Conservation (phyloP, 1,284 basidiomycete genomes). For the Boletus calvinii region DNA sequence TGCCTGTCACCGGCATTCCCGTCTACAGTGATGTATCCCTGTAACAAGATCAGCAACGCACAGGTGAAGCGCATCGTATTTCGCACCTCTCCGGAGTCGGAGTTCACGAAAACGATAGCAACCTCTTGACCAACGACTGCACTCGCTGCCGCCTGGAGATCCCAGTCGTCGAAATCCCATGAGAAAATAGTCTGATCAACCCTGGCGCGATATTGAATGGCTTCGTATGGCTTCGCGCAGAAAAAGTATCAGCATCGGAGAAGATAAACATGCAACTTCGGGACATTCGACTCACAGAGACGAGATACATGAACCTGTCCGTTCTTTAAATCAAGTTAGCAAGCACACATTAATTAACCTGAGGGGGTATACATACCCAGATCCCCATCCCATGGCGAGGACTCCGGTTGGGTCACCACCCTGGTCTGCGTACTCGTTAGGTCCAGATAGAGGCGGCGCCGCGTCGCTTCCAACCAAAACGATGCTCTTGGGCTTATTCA, state of each 20-base stretch:
- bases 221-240: constrained; percentile 37
- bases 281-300: constrained; percentile 32
- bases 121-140: constrained; percentile 30
- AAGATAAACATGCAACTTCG: neutral
- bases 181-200: constrained; percentile 36
- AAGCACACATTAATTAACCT: neutral
- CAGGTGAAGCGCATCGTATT: neutral
- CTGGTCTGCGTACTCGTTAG: constrained; percentile 55
- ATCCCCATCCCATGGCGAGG: constrained; percentile 66
- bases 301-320: constrained; percentile 37
- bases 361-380: constrained; percentile 37
- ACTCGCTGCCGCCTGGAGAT: constrained; percentile 30
- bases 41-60: constrained; percentile 13
- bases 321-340: constrained; percentile 29
- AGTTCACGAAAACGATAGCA: constrained; percentile 41
- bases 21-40: constrained; percentile 55
- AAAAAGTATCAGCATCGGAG: neutral
- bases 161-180: constrained; percentile 38
- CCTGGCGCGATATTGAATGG: constrained; percentile 36
- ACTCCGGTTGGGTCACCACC: constrained; percentile 51
- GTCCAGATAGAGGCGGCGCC: constrained; percentile 51
- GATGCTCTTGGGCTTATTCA: constrained; percentile 40
- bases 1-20: constrained; percentile 46
- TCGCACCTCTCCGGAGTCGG: constrained; percentile 39
- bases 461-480: constrained; percentile 51